A percentile compares a stretch with the other conserved stretches of the same genome.
Conservation (phyloP, 2,329 filamentous ascomycete genomes). For the Daldinia sp. region DNA sequence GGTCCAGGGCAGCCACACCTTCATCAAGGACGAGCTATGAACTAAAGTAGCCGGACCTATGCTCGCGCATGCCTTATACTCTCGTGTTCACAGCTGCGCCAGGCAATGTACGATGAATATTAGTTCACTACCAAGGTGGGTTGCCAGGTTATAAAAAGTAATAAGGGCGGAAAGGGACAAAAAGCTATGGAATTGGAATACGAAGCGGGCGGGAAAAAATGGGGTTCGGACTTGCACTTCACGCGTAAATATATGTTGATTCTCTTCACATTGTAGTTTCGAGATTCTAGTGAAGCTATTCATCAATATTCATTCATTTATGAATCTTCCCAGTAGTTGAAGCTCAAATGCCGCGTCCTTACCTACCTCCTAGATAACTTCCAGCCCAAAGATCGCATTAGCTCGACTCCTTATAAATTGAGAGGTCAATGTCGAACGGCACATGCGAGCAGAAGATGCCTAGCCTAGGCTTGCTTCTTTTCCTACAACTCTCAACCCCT, state of each 20-base stretch:
- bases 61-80: neutral
- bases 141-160: neutral
- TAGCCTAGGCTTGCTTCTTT: no score
- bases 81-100: no score
- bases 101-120: neutral
- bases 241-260: neutral
- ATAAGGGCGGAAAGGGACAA: neutral
- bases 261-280: neutral
- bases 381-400: neutral
- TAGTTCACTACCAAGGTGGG: neutral
- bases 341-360: no score
- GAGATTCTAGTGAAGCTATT: neutral
- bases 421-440: no score
- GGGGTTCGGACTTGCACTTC: neutral
- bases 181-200: neutral
- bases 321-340: neutral
- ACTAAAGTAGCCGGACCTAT: no score
- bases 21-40: slow-evolving; percentile 41
- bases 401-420: neutral
- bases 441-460: no score
- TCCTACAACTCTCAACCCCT: no score
- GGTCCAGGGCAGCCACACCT: slow-evolving; percentile 40
- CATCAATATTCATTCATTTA: neutral
- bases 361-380: neutral
- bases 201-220: neutral